phyloP scores from a whole-genome alignment of 2,329 filamentous ascomycete genomes.

The Apiospora malaysiana region DNA sequence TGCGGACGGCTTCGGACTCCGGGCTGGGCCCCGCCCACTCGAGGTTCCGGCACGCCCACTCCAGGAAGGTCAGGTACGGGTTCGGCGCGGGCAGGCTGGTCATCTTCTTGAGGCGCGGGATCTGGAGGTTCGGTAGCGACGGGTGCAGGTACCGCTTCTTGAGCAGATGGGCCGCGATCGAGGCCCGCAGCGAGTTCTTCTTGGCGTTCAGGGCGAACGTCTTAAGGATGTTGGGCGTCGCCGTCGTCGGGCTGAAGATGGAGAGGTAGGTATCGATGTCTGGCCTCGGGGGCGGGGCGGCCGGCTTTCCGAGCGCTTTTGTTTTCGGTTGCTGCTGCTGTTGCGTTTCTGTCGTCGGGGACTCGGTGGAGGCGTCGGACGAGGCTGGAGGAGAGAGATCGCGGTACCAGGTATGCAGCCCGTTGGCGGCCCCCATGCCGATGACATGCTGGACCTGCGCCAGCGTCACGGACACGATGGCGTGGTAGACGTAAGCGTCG shows the following conservation, averaged over 20 bases:
- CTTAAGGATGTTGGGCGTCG: conserved; percentile 66
- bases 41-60: conserved; percentile 67
- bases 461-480: conserved; percentile 55
- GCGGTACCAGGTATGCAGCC: conserved; percentile 57
- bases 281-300: conserved; percentile 53
- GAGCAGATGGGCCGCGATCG: conserved; percentile 61
- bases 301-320: not conserved
- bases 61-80: conserved; percentile 72
- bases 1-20: conserved; percentile 56
- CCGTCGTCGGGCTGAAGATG: conserved; percentile 67
- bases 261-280: conserved; percentile 72
- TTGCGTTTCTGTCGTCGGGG: conserved; percentile 10
- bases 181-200: conserved; percentile 64
- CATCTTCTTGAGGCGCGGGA: conserved; percentile 48
- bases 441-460: conserved; percentile 55
- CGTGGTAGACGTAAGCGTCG: conserved; percentile 58
- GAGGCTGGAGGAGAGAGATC: conserved; percentile 35
- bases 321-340: not conserved
- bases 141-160: conserved; percentile 58
- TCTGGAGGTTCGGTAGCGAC: conserved; percentile 44
- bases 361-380: conserved; percentile 27
- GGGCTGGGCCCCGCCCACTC: conserved; percentile 69
- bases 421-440: conserved; percentile 49
- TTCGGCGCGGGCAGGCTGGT: conserved; percentile 49
- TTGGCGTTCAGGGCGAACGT: conserved; percentile 58